Evolutionary conservation across 805 yeast genomes (phyloP).

Genomic region (Komagataella kurtzmanii): DNA sequence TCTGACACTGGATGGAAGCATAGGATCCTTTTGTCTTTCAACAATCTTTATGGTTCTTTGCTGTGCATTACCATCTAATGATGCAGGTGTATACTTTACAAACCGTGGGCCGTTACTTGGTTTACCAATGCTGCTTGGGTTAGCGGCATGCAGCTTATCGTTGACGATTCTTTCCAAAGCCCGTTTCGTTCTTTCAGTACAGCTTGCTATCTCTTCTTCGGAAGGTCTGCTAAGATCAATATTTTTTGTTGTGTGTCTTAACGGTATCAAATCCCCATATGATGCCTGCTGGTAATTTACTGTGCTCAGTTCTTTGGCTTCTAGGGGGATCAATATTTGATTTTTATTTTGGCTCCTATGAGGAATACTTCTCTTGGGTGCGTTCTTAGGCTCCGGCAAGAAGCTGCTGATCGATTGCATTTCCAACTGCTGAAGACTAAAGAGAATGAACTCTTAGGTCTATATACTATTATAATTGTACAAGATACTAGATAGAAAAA

Average conservation of each 20-base stretch:
- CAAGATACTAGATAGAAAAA: neutral
- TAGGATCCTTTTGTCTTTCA: slow-evolving; percentile 65
- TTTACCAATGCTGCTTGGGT: slow-evolving; percentile 8
- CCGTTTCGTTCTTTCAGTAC: slow-evolving; percentile 40
- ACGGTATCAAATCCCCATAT: slow-evolving; percentile 1
- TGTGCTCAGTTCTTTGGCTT: neutral
- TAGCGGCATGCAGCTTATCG: slow-evolving; percentile 23
- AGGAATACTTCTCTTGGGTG: neutral
- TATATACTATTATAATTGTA: too few species aligned
- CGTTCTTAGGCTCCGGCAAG: neutral
- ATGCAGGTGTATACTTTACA: neutral
- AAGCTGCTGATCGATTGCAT: neutral
- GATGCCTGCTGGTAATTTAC: neutral
- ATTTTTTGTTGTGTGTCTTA: neutral
- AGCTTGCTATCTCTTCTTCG: slow-evolving; percentile 28
- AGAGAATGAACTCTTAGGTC: too few species aligned
- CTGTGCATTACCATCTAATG: slow-evolving; percentile 7
- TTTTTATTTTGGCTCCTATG: neutral
- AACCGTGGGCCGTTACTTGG: neutral
- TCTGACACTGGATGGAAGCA: slow-evolving; percentile 70
- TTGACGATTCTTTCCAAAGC: slow-evolving; percentile 39
- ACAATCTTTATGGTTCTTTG: slow-evolving; percentile 47
- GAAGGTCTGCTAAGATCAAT: slow-evolving; percentile 7
- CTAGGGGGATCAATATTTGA: neutral
- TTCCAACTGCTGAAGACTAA: neutral